Conservation (phyloP, 2,329 filamentous ascomycete species). For the Bisporella sp. region DNA sequence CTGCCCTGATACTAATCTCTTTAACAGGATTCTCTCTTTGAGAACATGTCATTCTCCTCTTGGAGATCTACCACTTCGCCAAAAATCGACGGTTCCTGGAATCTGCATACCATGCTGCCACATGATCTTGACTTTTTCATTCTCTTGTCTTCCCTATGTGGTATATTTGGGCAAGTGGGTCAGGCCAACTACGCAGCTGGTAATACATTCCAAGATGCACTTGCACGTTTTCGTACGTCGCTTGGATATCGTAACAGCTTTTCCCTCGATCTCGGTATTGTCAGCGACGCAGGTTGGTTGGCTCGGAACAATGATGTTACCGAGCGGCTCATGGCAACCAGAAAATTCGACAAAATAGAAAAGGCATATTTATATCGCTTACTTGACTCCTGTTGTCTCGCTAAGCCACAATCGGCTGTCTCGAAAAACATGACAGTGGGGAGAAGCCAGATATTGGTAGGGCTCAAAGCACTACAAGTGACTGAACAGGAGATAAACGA, state of each 20-base stretch:
- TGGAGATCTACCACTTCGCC: slow-evolving; percentile 28
- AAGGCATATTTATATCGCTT: too few species aligned
- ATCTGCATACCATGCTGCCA: slow-evolving; percentile 13
- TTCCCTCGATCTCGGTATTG: slow-evolving; percentile 11
- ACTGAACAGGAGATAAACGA: too few species aligned
- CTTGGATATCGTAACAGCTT: slow-evolving; percentile 7
- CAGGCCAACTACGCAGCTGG: slow-evolving; percentile 17
- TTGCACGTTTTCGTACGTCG: slow-evolving; percentile 8
- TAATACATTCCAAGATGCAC: slow-evolving; percentile 23
- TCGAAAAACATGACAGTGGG: too few species aligned
- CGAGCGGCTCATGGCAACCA: too few species aligned
- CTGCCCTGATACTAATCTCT: neutral
- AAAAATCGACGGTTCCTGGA: slow-evolving; percentile 26
- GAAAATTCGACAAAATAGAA: too few species aligned
- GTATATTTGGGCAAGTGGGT: slow-evolving; percentile 6
- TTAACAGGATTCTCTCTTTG: slow-evolving; percentile 9
- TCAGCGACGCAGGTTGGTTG: slow-evolving; percentile 11
- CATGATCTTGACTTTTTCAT: slow-evolving; percentile 11
- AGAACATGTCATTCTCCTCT: slow-evolving; percentile 30
- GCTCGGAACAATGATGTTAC: neutral
- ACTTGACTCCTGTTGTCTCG: too few species aligned
- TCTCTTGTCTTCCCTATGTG: slow-evolving; percentile 28
- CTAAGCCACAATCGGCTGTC: too few species aligned
- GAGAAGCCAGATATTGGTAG: too few species aligned
- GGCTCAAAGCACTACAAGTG: too few species aligned